Percentiles rank a stretch among this genome's conserved stretches.
Evolutionary conservation across 106 monocot genomes (phyloP).

Genomic region (Dactylorhiza incarnata): DNA sequence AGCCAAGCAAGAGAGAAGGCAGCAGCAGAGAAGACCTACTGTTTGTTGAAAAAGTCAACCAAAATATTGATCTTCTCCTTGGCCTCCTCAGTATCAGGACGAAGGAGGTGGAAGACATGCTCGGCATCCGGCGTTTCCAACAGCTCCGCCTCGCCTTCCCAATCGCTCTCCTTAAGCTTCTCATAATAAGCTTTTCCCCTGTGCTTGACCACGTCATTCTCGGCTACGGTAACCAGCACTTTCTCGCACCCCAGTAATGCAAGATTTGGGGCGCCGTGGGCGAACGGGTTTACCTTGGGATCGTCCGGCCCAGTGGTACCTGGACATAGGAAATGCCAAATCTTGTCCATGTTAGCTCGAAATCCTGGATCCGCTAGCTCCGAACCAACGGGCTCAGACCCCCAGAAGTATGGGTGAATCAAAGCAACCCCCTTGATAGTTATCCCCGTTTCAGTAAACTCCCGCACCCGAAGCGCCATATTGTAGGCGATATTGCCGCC

Average conservation of each 20-base stretch:
- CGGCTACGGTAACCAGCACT: conserved; percentile 5
- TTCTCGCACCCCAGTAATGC: neutral
- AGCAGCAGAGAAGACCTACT: neutral
- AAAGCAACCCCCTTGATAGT: neutral
- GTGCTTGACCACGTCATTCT: neutral
- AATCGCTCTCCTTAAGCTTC: conserved; percentile 3
- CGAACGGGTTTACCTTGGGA: conserved; percentile 5
- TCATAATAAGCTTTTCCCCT: conserved; percentile 10
- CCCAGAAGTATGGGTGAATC: conserved; percentile 11
- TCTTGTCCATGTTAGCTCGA: neutral
- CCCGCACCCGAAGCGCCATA: conserved; percentile 27
- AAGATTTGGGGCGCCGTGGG: neutral
- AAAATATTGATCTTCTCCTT: neutral
- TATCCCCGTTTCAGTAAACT: neutral
- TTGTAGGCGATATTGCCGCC: conserved; percentile 52
- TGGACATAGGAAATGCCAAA: neutral
- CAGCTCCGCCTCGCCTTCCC: conserved; percentile 8
- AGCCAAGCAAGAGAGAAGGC: neutral
- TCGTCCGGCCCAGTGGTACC: conserved; percentile 5
- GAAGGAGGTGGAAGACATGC: conserved; percentile 7
- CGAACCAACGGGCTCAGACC: conserved; percentile 3
- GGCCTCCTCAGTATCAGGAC: conserved; percentile 2
- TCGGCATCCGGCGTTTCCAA: conserved; percentile 1
- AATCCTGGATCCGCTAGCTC: neutral
- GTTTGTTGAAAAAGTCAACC: conserved; percentile 5